Conservation (phyloP, 768 basidiomycete genomes). For the Calocybe cyanea region DNA sequence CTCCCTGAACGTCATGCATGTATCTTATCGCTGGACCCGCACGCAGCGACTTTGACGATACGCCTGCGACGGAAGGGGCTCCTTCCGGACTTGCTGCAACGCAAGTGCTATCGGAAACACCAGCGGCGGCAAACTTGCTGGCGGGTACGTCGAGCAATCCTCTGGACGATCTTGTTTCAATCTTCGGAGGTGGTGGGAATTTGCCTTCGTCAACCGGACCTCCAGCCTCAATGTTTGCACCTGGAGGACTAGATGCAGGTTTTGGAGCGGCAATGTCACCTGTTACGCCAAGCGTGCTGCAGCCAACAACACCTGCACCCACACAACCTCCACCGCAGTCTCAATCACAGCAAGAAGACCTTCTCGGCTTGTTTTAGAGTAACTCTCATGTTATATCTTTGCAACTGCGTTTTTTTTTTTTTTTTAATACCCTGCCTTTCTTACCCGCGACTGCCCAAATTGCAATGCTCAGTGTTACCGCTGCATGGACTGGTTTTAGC, state of each 20-base stretch:
- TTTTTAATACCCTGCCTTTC: not conserved
- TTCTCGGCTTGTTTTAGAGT: constrained; percentile 48
- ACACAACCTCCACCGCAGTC: constrained; percentile 21
- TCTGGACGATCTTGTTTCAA: constrained; percentile 88
- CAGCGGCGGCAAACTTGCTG: constrained; percentile 71
- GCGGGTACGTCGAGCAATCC: constrained; percentile 84
- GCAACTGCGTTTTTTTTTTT: not conserved
- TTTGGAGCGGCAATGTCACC: constrained; percentile 24
- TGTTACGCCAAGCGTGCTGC: constrained; percentile 23
- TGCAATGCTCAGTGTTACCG: too few relatives aligned
- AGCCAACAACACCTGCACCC: constrained; percentile 14
- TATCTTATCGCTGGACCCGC: constrained; percentile 5
- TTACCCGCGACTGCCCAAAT: not conserved
- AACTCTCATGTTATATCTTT: constrained; percentile 3
- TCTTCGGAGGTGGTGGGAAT: constrained; percentile 52
- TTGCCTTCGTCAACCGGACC: constrained; percentile 16
- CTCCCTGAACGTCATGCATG: not conserved
- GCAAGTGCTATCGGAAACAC: constrained; percentile 62
- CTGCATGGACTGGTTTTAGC: too few relatives aligned
- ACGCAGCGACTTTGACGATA: constrained; percentile 78
- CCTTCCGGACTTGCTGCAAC: constrained; percentile 80
- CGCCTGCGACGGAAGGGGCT: constrained; percentile 52
- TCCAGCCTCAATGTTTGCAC: constrained; percentile 18
- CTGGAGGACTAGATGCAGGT: constrained; percentile 18
- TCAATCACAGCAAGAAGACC: constrained; percentile 41